Evolutionary conservation across 2,329 filamentous ascomycete genomes (phyloP), one percentile per base, ranked within the genome.

Genomic region (Pyrenophora teres): DNA sequence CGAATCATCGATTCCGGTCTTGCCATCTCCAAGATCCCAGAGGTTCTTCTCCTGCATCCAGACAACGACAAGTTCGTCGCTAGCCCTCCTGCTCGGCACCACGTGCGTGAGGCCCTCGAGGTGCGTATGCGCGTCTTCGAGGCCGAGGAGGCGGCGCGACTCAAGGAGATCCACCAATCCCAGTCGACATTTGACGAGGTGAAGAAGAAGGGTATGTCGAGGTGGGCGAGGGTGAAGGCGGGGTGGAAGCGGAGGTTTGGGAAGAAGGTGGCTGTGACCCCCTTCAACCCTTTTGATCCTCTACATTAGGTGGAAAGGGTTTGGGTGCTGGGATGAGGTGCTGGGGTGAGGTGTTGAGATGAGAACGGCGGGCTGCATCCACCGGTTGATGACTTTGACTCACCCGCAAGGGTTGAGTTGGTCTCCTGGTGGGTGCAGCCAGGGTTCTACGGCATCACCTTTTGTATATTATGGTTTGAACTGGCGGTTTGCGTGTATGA

Each of bases 11-110:
- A 38, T 3, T 49, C 44, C 3, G 57, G 59, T 1, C 27, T 64
- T 0, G 6, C 25, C 1, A 7, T 53, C 5, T 9, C n/a, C 12
- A 39, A 45, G 4, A 39, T 63, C 19, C 54, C 57, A 0, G 18
- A 46, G 1, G 61, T 64, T 2, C 23, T 64, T 1, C 30, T 45
- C 1, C 18, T 62, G n/a, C 57, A 59, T 19, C 53, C 57, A 5
- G 49, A 59, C 1, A 31, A 53, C 16, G 59, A 62, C 13, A 16
- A 13, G 6, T 21, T 31, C 0, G 52, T 50, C 12, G n/a, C 41
- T 15, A 46, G 51, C 4, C 13, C n/a, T 0, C 12, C 13, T 2
- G 33, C 36, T 13, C 41, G 52, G 3, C 30, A 19, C 10, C 15
- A 43, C 2, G 38, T 55, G 2, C 9, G 46, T 1, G 36, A 7